Evolutionary conservation across 2,329 filamentous ascomycete genomes (phyloP).

Genomic region (Ceratocystis papillata): DNA sequence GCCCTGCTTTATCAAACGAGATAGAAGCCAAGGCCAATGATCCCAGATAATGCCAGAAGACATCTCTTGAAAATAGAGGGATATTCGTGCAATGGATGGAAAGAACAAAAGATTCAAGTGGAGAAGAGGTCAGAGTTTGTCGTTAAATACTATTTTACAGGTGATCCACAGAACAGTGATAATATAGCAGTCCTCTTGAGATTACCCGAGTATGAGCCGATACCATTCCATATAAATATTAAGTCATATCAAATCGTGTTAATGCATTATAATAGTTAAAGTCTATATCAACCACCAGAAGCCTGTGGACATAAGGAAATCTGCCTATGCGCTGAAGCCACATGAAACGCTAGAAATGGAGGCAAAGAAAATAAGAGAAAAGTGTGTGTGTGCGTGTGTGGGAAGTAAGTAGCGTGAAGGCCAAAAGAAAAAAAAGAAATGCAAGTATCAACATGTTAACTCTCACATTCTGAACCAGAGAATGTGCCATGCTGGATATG

Average conservation of each 20-base stretch:
- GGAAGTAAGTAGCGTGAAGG: background rate
- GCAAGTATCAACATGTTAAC: background rate
- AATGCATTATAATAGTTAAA: slow-evolving; percentile 3
- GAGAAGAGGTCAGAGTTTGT: background rate
- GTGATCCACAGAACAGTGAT: background rate
- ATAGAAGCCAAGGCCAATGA: slow-evolving; percentile 15
- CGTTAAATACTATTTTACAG: background rate
- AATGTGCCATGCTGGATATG: slow-evolving; percentile 8
- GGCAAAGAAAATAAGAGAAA: background rate
- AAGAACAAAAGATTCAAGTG: background rate
- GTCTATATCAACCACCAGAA: slow-evolving; percentile 7
- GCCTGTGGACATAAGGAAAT: background rate
- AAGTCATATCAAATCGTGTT: background rate
- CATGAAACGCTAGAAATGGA: slow-evolving; percentile 3
- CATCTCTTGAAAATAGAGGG: background rate
- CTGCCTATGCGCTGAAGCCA: background rate
- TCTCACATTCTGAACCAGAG: background rate
- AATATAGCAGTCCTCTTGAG: background rate
- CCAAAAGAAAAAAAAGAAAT: background rate
- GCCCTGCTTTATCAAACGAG: slow-evolving; percentile 10
- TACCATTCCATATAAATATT: background rate
- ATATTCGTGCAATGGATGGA: background rate
- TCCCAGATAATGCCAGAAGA: background rate
- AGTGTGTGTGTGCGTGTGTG: background rate
- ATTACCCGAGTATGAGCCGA: slow-evolving; percentile 8